A percentile compares a stretch with the other conserved stretches of the same genome.
phyloP scores from a whole-genome alignment of 1,139 yeast genomes.

The Debaryomycetaceae sp. region DNA sequence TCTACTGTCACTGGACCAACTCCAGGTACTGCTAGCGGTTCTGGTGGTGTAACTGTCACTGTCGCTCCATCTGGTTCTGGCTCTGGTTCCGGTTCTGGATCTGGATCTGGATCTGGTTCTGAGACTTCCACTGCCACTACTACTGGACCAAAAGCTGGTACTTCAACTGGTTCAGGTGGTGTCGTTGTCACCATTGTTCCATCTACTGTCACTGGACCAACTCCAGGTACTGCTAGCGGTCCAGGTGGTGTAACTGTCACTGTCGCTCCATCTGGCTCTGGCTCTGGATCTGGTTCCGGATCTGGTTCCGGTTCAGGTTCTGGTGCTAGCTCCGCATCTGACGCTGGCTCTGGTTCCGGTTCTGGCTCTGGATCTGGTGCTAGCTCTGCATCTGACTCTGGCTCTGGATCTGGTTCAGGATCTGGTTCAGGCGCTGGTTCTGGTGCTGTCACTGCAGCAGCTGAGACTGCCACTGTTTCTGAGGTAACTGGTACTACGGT shows the following conservation, averaged over 20 bases:
- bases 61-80: slow-evolving; percentile 6
- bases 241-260: not conserved
- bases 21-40: slow-evolving; percentile 8
- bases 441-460: not conserved
- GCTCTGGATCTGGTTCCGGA: slow-evolving; percentile 1
- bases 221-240: not conserved
- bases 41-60: slow-evolving; percentile 8
- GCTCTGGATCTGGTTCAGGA: too few species aligned
- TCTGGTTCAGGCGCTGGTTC: not conserved
- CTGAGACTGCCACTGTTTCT: not conserved
- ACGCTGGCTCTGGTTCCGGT: not conserved
- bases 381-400: too few species aligned
- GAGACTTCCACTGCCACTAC: not conserved
- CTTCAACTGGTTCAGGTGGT: not conserved
- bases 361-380: too few species aligned
- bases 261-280: not conserved
- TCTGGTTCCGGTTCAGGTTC: slow-evolving; percentile 2
- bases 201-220: not conserved
- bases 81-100: not conserved
- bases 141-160: not conserved
- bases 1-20: not conserved
- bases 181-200: slow-evolving; percentile 1
- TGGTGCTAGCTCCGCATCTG: not conserved
- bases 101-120: not conserved
- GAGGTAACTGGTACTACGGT: slow-evolving; percentile 1